Conservation (phyloP, 805 yeast species). For the Sugiyamaella chiloensis region DNA sequence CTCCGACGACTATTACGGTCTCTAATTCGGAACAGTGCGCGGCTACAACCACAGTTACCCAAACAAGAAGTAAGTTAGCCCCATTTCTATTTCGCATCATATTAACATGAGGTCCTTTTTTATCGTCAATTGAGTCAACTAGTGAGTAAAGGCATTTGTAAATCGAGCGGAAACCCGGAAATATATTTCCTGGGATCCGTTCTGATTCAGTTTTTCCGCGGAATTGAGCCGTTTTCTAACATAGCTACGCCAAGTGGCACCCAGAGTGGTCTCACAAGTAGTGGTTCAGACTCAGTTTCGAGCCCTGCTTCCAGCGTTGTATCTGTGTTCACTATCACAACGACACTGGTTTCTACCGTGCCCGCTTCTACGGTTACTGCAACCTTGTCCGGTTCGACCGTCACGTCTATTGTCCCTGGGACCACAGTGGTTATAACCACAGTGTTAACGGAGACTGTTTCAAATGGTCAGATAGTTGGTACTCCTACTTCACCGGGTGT, state of each 20-base stretch:
- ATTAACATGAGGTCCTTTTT: constrained; percentile 29
- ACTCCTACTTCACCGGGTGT: background rate
- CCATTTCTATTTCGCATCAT: background rate
- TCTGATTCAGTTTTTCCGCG: constrained; percentile 1
- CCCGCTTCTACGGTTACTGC: background rate
- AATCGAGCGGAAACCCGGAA: too few relatives aligned
- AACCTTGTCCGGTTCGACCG: background rate
- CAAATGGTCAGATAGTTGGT: background rate
- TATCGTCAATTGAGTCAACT: constrained; percentile 37
- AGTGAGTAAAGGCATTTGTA: constrained; percentile 7
- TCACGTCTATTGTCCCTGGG: background rate
- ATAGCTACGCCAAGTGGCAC: constrained; percentile 35
- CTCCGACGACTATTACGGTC: constrained; percentile 5
- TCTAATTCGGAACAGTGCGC: too few relatives aligned
- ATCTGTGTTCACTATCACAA: background rate
- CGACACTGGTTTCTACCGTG: background rate
- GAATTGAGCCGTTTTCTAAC: constrained; percentile 8
- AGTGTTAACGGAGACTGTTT: background rate
- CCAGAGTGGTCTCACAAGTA: constrained; percentile 35
- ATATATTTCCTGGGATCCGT: too few relatives aligned
- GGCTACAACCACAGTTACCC: constrained; percentile 24
- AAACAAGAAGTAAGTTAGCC: constrained; percentile 9
- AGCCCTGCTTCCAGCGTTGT: constrained; percentile 7
- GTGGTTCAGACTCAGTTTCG: constrained; percentile 30
- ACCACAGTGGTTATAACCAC: background rate